phyloP scores from a whole-genome alignment of 139 green algal genomes.

The Microglena sp. region DNA sequence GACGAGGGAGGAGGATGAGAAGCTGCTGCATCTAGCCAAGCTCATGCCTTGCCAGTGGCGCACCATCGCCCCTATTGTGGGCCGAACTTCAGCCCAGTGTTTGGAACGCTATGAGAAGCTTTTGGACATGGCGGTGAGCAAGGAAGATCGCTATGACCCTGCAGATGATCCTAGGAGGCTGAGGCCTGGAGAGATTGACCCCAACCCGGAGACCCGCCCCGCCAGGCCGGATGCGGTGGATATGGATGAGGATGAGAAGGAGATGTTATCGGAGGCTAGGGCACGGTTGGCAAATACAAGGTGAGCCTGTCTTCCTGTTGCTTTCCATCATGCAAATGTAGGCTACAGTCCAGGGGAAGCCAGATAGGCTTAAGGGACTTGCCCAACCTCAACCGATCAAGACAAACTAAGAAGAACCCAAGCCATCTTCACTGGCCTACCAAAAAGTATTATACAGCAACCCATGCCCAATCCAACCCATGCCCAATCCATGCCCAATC shows the following conservation, averaged over 20 bases:
- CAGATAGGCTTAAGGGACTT: no score
- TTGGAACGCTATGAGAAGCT: constrained; percentile 79
- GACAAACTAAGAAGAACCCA: no score
- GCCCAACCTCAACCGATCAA: no score
- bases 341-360: no score
- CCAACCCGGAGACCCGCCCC: constrained; percentile 92
- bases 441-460: no score
- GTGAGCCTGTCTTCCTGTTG: constrained; percentile 23
- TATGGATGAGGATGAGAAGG: constrained; percentile 99
- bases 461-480: no score
- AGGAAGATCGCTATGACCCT: constrained; percentile 78
- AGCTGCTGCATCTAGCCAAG: constrained; percentile 98
- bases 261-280: constrained; percentile 96
- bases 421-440: no score
- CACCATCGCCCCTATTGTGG: constrained; percentile 97
- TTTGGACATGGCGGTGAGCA: constrained; percentile 39
- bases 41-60: constrained; percentile 99
- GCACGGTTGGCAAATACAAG: constrained; percentile 94
- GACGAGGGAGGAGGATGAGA: constrained; percentile 99
- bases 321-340: not conserved
- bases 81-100: constrained; percentile 90
- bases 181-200: constrained; percentile 95
- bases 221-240: constrained; percentile 91
- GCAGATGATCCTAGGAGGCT: constrained; percentile 86
- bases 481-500: no score